A percentile compares a stretch with the other conserved stretches of the same genome.
These are phyloP conservation scores for Ascochyta koolunga DNA, from an alignment of 2,329 filamentous ascomycete genomes.

Conservation along the genomic window DNA sequence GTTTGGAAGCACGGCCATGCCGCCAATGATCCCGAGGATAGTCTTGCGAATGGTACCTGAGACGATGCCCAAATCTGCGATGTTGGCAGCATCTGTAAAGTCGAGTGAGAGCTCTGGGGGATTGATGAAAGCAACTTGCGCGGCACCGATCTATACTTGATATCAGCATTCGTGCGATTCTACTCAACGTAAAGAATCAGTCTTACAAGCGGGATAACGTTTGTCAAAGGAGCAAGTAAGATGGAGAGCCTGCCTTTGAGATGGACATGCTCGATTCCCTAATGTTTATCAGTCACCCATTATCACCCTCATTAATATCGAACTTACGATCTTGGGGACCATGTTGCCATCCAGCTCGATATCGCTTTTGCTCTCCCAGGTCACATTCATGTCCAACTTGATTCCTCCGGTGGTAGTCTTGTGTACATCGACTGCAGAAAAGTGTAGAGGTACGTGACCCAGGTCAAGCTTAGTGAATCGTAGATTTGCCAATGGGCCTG, in stretches of 20 bases:
- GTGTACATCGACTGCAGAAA: conserved; percentile 54
- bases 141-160: conserved; percentile 53
- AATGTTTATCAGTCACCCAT: neutral
- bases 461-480: conserved; percentile 56
- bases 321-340: conserved; percentile 52
- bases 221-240: conserved; percentile 54
- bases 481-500: conserved; percentile 52
- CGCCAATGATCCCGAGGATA: conserved; percentile 52
- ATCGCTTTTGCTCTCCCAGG: conserved; percentile 56
- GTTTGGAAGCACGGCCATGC: conserved; percentile 57
- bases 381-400: conserved; percentile 57
- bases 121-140: conserved; percentile 58
- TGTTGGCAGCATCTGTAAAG: conserved; percentile 56
- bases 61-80: conserved; percentile 52
- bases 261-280: conserved; percentile 56
- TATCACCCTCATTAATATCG: neutral
- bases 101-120: conserved; percentile 54
- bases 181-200: neutral
- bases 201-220: conserved; percentile 55
- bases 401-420: conserved; percentile 54
- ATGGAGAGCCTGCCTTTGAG: conserved; percentile 54
- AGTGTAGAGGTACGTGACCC: conserved; percentile 49
- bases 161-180: conserved; percentile 9
- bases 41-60: conserved; percentile 54
- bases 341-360: conserved; percentile 55